phyloP scores from a whole-genome alignment of 495 filamentous ascomycete genomes.

The Aspergillus asperescens region DNA sequence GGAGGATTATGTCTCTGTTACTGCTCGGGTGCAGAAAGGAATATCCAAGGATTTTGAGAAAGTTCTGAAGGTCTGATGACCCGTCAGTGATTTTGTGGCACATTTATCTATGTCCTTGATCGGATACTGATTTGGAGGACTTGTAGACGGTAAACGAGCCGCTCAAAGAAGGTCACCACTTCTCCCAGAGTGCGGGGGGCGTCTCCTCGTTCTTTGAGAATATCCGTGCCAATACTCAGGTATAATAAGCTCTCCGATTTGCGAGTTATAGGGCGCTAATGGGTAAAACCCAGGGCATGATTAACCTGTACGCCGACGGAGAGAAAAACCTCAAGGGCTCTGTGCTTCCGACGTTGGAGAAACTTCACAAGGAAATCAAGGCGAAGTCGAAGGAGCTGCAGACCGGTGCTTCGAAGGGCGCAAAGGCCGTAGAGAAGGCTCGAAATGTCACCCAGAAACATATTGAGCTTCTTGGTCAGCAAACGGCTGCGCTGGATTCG shows the following conservation, averaged over 20 bases:
- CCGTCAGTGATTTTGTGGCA: not conserved
- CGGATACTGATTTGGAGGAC: not conserved
- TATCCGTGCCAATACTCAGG: constrained; percentile 84
- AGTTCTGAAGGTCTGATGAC: constrained; percentile 67
- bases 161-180: constrained; percentile 81
- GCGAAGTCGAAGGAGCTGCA: constrained; percentile 83
- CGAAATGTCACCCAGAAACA: constrained; percentile 85
- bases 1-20: constrained; percentile 78
- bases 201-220: constrained; percentile 88
- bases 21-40: constrained; percentile 75
- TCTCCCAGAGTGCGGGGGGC: constrained; percentile 79
- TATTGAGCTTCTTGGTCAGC: constrained; percentile 85
- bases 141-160: constrained; percentile 75
- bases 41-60: constrained; percentile 95
- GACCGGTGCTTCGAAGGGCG: constrained; percentile 75
- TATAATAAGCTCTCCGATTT: constrained; percentile 22
- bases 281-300: constrained; percentile 54
- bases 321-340: constrained; percentile 79
- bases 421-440: constrained; percentile 88
- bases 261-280: not conserved
- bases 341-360: constrained; percentile 81
- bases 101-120: not conserved
- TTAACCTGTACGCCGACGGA: constrained; percentile 80
- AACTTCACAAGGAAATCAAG: constrained; percentile 93
- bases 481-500: constrained; percentile 70